Base-by-base conservation (phyloP, 2,329 filamentous ascomycete genomes). In the Hymenoscyphus repandus region DNA sequence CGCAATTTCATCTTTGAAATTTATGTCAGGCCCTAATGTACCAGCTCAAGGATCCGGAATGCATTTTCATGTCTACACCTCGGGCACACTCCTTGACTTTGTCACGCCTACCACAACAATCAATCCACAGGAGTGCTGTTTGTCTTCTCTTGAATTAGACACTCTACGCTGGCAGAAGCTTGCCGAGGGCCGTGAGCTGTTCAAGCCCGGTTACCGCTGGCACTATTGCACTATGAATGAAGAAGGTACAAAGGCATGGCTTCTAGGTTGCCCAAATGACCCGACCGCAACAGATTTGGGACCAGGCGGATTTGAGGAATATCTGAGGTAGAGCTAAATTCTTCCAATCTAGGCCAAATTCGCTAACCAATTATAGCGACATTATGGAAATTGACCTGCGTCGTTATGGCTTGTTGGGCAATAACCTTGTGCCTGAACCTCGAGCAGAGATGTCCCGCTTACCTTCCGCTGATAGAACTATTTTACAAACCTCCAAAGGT, bases 211-310 rank as follows among this genome's bases (percentile, higher is more conserved):
- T n/a, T 97, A 93, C 68, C 83, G 92, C 53, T 99, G 93, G 93
- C 92, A 97, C 68, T 99, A 99, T 66, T 97, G 93, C 68, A 95
- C 90, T 2, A 87, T 96, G 70, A 95, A 96, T 65, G 85, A 93
- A 54, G 89, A 95, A 62, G 92, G 92, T 5, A 96, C 93, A 6
- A 96, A 95, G 66, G 93, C 90, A 6, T 99, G 93, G 91, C 75
- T 99, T 20, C 77, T 99, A n/a, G 93, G 93, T 7, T 96, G 90
- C 63, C 88, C 88, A 2, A 85, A 88, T 3, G 90, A 96, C 57
- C 72, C 77, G 37, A 72, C 77, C 15, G 74, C 78, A 6, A 82
- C 83, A 43, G 85, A 85, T 36, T 74, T 85, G 13, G 85, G 80
- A 1, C 78, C 80, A 12, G 85, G 83, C 51, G 82, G 82, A 3